Evolutionary conservation across 768 basidiomycete genomes (phyloP), one percentile per base, ranked within the genome.

Genomic region (Pulveroboletus ravenelii): DNA sequence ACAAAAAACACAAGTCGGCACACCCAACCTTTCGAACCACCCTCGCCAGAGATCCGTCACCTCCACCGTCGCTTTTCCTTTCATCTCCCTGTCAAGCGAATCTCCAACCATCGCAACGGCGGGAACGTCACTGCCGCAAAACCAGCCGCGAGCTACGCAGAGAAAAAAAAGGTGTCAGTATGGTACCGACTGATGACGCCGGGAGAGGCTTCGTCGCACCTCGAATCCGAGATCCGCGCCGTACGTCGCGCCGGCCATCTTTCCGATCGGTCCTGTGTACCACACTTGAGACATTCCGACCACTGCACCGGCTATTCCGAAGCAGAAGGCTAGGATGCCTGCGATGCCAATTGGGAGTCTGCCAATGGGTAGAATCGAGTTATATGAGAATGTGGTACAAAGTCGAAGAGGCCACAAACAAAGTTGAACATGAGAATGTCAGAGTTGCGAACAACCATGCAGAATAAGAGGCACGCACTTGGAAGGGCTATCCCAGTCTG

Each of bases 161-260:
- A 14, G 8, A 10, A 5, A 17, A 25, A 14, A 10, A 5, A 3
- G 7, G 9, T 20, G 35, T 54, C 34, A 47, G 14, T 30, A 6
- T 9, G 9, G 23, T 27, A 4, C 31, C 20, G 45, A 20, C 8
- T 1, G 8, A 18, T 18, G 20, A 9, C 5, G 10, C 10, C 32
- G 15, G 17, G 8, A 10, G n/a, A n/a, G 5, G 15, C 2, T 6
- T 27, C 5, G 32, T 1, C 70, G 29, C 27, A 78, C 74, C 69
- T 80, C 79, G 49, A 81, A 80, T 30, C 79, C 79, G 27, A 81
- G 67, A 56, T 81, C 79, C 1, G 76, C 78, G 29, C 79, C 78
- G 36, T 61, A 72, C 10, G 34, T 20, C 3, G 62, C 69, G 12
- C 77, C 77, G 5, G 77, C 73, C 40, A 70, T 50, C 41, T 58